Percentiles rank a stretch among this genome's conserved stretches.
Evolutionary conservation across 805 yeast species (phyloP).

Genomic region (Scheffersomyces amazonensis): DNA sequence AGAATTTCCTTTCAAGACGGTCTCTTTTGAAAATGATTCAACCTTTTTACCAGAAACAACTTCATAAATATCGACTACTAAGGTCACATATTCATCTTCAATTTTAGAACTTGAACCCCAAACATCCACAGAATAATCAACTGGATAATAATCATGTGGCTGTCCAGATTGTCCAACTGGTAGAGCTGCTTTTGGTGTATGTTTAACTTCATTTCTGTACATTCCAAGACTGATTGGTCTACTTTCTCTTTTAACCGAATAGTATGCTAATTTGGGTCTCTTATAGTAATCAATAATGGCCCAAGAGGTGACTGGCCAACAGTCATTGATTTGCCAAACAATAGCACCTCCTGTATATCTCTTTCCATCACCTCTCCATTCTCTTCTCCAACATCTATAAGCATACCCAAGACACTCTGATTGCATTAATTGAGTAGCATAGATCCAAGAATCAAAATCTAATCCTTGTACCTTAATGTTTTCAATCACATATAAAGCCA

Average conservation of each 20-base stretch:
- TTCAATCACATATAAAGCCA: conserved; percentile 46
- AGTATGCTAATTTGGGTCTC: conserved; percentile 46
- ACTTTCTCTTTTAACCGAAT: conserved; percentile 44
- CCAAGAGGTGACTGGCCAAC: conserved; percentile 56
- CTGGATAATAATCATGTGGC: conserved; percentile 23
- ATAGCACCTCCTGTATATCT: conserved; percentile 44
- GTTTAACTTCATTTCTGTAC: conserved; percentile 17
- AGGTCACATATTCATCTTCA: conserved; percentile 13
- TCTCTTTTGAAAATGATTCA: conserved; percentile 9
- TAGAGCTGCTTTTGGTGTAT: conserved; percentile 5
- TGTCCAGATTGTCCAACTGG: conserved; percentile 10
- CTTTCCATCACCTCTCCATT: conserved; percentile 37
- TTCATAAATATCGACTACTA: conserved; percentile 26
- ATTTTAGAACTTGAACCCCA: conserved; percentile 41
- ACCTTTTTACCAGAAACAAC: conserved; percentile 29
- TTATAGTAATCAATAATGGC: conserved; percentile 40
- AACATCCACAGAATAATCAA: conserved; percentile 26
- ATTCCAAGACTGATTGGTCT: conserved; percentile 31
- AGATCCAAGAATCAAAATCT: conserved; percentile 42
- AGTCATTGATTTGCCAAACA: conserved; percentile 55
- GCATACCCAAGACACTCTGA: conserved; percentile 48
- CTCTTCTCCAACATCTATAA: conserved; percentile 43
- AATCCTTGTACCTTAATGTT: conserved; percentile 35
- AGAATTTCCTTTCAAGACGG: conserved; percentile 20
- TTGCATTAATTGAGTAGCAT: conserved; percentile 53